Percentiles rank a stretch among this genome's conserved stretches.
Conservation (phyloP, 2,329 filamentous ascomycete species). For the Biscogniauxia marginata region DNA sequence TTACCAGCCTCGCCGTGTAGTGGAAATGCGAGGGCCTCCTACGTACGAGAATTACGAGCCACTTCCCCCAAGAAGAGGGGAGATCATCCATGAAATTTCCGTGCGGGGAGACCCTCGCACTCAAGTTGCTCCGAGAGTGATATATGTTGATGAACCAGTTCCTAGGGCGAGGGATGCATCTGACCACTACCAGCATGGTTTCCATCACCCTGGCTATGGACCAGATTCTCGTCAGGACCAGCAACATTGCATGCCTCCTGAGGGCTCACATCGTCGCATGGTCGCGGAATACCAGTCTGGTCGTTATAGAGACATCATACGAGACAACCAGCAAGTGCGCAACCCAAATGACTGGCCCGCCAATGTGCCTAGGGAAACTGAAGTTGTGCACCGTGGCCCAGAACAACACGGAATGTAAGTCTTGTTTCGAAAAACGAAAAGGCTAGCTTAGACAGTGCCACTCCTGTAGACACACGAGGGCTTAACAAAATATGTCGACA, state of each 20-base stretch:
- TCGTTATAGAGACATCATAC: slow-evolving; percentile 14
- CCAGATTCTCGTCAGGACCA: slow-evolving; percentile 13
- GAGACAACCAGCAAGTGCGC: slow-evolving; percentile 8
- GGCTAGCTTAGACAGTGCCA: neutral
- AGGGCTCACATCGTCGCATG: slow-evolving; percentile 6
- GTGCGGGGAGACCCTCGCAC: slow-evolving; percentile 13
- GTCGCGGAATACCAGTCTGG: slow-evolving; percentile 4
- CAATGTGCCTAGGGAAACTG: slow-evolving; percentile 8
- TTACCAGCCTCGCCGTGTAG: slow-evolving; percentile 21
- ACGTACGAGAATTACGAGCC: slow-evolving; percentile 15
- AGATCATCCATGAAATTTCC: slow-evolving; percentile 11
- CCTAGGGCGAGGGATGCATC: slow-evolving; percentile 11
- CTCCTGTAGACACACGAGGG: neutral
- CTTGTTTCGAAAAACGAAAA: neutral
- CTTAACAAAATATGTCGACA: neutral
- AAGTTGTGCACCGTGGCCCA: slow-evolving; percentile 7
- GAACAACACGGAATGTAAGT: slow-evolving; percentile 25
- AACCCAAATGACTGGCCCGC: slow-evolving; percentile 11
- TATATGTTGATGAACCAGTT: slow-evolving; percentile 22
- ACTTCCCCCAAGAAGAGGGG: slow-evolving; percentile 11
- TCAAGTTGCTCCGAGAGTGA: slow-evolving; percentile 17
- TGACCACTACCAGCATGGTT: slow-evolving; percentile 10
- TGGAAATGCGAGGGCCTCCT: slow-evolving; percentile 23
- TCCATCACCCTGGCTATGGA: slow-evolving; percentile 5
- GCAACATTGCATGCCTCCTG: slow-evolving; percentile 5